These are phyloP conservation scores for Wickerhamiella shivajii DNA, from an alignment of 805 yeast species.

Conservation along the genomic window DNA sequence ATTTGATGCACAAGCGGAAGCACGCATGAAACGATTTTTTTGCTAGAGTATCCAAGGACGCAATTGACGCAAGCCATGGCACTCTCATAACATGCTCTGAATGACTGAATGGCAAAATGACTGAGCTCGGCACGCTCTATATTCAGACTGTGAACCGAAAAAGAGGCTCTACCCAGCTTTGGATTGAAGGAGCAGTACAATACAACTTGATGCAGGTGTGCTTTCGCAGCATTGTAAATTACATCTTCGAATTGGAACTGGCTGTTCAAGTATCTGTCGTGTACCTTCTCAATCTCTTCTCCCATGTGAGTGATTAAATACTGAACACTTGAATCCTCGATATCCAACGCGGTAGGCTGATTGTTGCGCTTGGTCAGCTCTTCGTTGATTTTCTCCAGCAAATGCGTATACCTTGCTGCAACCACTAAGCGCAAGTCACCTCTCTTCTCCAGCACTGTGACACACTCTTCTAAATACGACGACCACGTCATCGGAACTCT, in stretches of 20 bases:
- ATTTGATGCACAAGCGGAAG: slow-evolving; percentile 19
- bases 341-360: slow-evolving; percentile 28
- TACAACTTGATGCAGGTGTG: slow-evolving; percentile 30
- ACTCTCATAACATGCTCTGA: slow-evolving; percentile 18
- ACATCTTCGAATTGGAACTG: no score
- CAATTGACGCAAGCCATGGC: slow-evolving; percentile 16
- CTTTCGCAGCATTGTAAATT: slow-evolving; percentile 36
- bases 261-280: slow-evolving; percentile 2
- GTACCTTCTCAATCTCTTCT: slow-evolving; percentile 26
- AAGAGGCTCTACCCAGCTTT: slow-evolving; percentile 23
- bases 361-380: slow-evolving; percentile 25
- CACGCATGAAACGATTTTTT: slow-evolving; percentile 43
- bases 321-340: slow-evolving; percentile 24
- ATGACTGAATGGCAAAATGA: slow-evolving; percentile 18
- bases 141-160: slow-evolving; percentile 24
- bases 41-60: slow-evolving; percentile 20
- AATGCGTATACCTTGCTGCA: slow-evolving; percentile 42
- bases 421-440: background rate
- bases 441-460: slow-evolving; percentile 26
- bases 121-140: slow-evolving; percentile 15
- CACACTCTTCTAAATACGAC: slow-evolving; percentile 48
- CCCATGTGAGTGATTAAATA: slow-evolving; percentile 38
- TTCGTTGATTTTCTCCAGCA: slow-evolving; percentile 36
- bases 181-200: slow-evolving; percentile 17
- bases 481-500: slow-evolving; percentile 18